These are phyloP conservation scores for Russula sp. DNA, from an alignment of 768 basidiomycete species.

Conservation along the genomic window DNA sequence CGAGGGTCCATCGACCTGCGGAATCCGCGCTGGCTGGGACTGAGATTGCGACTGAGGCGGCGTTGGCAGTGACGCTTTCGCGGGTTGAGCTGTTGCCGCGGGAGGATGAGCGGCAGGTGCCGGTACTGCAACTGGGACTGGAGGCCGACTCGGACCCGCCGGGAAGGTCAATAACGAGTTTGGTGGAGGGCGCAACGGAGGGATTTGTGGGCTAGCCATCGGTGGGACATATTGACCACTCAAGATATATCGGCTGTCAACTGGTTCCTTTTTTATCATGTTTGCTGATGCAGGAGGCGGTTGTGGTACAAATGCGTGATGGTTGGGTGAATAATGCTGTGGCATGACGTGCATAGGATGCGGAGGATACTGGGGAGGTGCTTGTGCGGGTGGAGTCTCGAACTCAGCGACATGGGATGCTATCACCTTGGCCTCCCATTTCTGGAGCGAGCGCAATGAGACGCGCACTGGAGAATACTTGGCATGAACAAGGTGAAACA, in stretches of 20 bases:
- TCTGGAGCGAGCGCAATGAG: conserved; percentile 46
- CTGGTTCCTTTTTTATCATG: conserved; percentile 70
- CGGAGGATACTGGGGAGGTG: conserved; percentile 51
- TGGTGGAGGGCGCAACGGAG: conserved; percentile 34
- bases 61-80: conserved; percentile 22
- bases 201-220: conserved; percentile 63
- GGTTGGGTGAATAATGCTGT: conserved; percentile 35
- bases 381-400: conserved; percentile 50
- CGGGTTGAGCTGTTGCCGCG: conserved; percentile 32
- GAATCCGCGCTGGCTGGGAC: conserved; percentile 51
- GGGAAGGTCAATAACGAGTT: conserved; percentile 26
- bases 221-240: conserved; percentile 54
- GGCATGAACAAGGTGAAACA: conserved; percentile 27
- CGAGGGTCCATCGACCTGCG: conserved; percentile 77
- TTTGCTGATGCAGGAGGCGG: conserved; percentile 43
- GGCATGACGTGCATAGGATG: conserved; percentile 54
- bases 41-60: conserved; percentile 12
- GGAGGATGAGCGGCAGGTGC: conserved; percentile 47
- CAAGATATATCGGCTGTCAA: conserved; percentile 67
- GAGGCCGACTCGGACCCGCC: conserved; percentile 40
- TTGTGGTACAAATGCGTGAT: conserved; percentile 39
- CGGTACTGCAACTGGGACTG: conserved; percentile 44
- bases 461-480: conserved; percentile 26
- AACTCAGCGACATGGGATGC: conserved; percentile 96
- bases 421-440: conserved; percentile 95